Conservation (phyloP, 164 flowering plant genomes). For the Paratinospora sagittata region DNA sequence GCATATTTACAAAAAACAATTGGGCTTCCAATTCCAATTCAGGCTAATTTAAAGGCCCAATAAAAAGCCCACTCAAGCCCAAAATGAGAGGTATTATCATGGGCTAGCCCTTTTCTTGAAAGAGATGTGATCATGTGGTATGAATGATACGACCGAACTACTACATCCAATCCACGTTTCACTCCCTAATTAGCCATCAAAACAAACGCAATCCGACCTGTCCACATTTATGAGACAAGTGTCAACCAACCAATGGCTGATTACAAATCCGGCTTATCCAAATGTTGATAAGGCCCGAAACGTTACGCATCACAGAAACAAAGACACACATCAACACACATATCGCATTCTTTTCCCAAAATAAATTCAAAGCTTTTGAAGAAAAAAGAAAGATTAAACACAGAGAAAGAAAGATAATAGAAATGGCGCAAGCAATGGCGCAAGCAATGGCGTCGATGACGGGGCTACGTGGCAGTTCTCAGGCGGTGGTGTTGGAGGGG, state of each 20-base stretch:
- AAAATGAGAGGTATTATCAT: background rate
- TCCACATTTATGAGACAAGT: slow-evolving; percentile 20
- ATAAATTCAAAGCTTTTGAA: too few relatives aligned
- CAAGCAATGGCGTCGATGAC: slow-evolving; percentile 93
- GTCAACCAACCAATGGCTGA: slow-evolving; percentile 24
- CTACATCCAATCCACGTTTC: slow-evolving; percentile 11
- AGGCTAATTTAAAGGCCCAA: background rate
- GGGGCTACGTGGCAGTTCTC: slow-evolving; percentile 64
- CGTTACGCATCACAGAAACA: slow-evolving; percentile 32
- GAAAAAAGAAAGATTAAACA: background rate
- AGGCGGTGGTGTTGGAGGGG: slow-evolving; percentile 67
- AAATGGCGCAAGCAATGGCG: slow-evolving; percentile 39
- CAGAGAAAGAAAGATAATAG: too few relatives aligned
- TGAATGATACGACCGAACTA: background rate
- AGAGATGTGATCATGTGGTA: too few relatives aligned
- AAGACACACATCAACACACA: too few relatives aligned
- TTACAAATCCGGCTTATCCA: slow-evolving; percentile 40
- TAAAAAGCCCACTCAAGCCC: background rate
- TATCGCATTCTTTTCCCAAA: too few relatives aligned
- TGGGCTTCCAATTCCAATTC: too few relatives aligned
- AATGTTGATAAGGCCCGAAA: slow-evolving; percentile 40
- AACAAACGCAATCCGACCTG: slow-evolving; percentile 29
- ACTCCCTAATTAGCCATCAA: background rate
- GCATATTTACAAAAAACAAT: too few relatives aligned
- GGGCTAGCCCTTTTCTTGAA: background rate